A percentile compares a stretch with the other conserved stretches of the same genome.
Conservation (phyloP, 148 eudicot species). For the Rhododendron griersonianum region DNA sequence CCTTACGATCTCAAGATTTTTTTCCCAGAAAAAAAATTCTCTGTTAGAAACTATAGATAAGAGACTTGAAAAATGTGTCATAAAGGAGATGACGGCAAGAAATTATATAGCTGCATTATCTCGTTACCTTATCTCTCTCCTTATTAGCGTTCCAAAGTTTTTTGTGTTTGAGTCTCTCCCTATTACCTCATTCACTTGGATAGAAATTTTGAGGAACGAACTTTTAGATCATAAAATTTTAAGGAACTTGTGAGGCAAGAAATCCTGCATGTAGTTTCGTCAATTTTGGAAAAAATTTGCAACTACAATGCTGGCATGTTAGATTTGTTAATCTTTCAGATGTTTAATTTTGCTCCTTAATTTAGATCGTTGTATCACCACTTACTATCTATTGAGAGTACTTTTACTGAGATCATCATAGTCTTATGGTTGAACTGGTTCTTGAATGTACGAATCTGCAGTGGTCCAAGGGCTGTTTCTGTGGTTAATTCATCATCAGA, state of each 20-base stretch:
- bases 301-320: neutral
- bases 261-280: neutral
- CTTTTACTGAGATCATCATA: neutral
- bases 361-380: neutral
- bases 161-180: neutral
- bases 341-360: neutral
- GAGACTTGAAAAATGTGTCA: neutral
- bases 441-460: slow-evolving; percentile 22
- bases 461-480: slow-evolving; percentile 89
- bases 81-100: neutral
- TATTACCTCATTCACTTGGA: neutral
- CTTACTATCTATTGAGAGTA: neutral
- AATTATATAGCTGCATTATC: neutral
- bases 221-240: neutral
- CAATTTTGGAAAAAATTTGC: neutral
- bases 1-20: neutral
- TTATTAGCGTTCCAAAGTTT: neutral
- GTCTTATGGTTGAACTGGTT: neutral
- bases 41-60: neutral
- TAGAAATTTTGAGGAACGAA: neutral
- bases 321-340: neutral
- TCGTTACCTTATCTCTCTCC: neutral
- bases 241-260: neutral
- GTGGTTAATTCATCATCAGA: slow-evolving; percentile 74
- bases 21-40: neutral